Conservation (phyloP, 2,329 filamentous ascomycete genomes). For the Apiospora saccharicola region DNA sequence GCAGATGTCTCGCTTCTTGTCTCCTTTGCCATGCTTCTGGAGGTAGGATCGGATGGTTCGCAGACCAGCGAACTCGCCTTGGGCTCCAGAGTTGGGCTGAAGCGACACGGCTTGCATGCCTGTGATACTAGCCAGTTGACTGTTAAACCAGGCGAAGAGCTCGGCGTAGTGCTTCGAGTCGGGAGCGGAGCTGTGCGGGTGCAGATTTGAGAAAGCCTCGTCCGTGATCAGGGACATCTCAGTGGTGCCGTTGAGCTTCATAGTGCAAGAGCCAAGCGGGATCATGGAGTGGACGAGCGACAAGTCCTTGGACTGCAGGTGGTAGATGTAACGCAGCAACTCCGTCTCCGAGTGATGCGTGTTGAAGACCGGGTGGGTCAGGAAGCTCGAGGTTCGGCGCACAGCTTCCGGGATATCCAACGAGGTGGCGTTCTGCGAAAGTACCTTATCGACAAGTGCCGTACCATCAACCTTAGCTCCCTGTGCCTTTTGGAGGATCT, state of each 20-base stretch:
- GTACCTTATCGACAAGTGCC: slow-evolving; percentile 45
- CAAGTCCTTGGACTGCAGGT: slow-evolving; percentile 92
- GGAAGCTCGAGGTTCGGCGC: slow-evolving; percentile 75
- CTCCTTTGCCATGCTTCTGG: slow-evolving; percentile 67
- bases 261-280: slow-evolving; percentile 93
- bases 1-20: slow-evolving; percentile 85
- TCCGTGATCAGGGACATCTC: slow-evolving; percentile 90
- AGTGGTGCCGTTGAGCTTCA: slow-evolving; percentile 95
- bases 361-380: slow-evolving; percentile 95
- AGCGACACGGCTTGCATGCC: slow-evolving; percentile 90
- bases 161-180: slow-evolving; percentile 72
- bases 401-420: slow-evolving; percentile 65
- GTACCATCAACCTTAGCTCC: slow-evolving; percentile 45
- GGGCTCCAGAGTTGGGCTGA: slow-evolving; percentile 94
- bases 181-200: slow-evolving; percentile 76
- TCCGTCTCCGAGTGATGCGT: slow-evolving; percentile 94
- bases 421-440: slow-evolving; percentile 43
- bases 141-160: slow-evolving; percentile 76
- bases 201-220: slow-evolving; percentile 77
- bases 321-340: slow-evolving; percentile 90
- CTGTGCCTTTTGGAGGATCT: slow-evolving; percentile 23
- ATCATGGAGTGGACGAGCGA: slow-evolving; percentile 98
- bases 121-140: slow-evolving; percentile 82
- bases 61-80: slow-evolving; percentile 92
- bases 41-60: slow-evolving; percentile 87